Conservation (phyloP, 2,329 filamentous ascomycete species). For the Ceratocystis cacaofunesta region DNA sequence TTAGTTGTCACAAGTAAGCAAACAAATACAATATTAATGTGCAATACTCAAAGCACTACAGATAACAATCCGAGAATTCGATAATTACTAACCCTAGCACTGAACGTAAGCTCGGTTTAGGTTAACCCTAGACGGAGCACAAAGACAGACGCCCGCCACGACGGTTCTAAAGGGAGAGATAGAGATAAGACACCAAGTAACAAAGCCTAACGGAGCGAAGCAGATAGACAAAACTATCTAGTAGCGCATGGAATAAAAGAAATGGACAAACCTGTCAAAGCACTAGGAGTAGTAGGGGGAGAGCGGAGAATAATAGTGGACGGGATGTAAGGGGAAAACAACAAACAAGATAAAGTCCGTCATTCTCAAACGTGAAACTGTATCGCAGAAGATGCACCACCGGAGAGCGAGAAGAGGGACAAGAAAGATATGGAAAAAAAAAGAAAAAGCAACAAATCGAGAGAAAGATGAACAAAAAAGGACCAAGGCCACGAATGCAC, state of each 20-base stretch:
- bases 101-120: background rate
- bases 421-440: background rate
- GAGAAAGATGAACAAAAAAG: background rate
- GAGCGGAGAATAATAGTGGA: background rate
- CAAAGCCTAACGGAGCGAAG: no score
- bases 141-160: background rate
- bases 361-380: background rate
- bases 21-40: conserved; percentile 1
- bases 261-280: background rate
- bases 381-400: background rate
- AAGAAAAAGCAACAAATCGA: background rate
- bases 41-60: background rate
- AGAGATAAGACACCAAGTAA: no score
- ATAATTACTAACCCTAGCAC: background rate
- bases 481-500: background rate
- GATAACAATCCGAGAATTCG: background rate
- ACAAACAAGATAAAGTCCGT: background rate
- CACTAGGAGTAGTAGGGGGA: background rate
- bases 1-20: conserved; percentile 2
- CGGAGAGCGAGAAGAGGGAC: background rate
- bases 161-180: no score
- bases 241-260: background rate
- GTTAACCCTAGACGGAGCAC: background rate
- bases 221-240: no score
- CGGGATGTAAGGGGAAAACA: background rate